These are phyloP conservation scores for Capillidium heterosporum DNA, from an alignment of 371 early-diverging fungal species.

Conservation along the genomic window DNA sequence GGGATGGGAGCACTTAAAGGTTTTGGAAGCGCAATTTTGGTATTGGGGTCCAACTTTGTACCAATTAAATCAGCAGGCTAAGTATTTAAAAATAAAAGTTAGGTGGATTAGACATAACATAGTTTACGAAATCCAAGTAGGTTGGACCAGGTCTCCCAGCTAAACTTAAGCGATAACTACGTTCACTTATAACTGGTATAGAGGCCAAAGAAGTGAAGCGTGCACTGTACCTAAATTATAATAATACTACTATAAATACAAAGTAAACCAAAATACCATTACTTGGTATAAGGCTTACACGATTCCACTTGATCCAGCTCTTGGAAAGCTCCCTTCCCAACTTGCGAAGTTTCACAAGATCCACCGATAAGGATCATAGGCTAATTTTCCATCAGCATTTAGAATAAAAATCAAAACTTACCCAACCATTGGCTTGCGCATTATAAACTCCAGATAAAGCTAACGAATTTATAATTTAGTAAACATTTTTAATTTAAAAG, in stretches of 20 bases:
- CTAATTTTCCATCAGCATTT: slow-evolving; percentile 22
- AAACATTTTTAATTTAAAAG: not conserved
- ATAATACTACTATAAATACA: not conserved
- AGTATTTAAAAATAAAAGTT: not conserved
- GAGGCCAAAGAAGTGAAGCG: slow-evolving; percentile 27
- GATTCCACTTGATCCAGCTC: slow-evolving; percentile 55
- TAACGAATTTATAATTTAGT: not conserved
- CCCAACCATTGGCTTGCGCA: slow-evolving; percentile 28
- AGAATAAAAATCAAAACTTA: slow-evolving; percentile 3
- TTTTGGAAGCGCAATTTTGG: slow-evolving; percentile 6
- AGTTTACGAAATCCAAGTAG: slow-evolving; percentile 37
- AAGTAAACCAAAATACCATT: not conserved
- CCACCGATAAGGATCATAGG: slow-evolving; percentile 33
- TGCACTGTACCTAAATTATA: slow-evolving; percentile 17
- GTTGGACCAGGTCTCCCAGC: slow-evolving; percentile 53
- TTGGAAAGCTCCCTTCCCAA: slow-evolving; percentile 59
- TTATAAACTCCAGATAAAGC: slow-evolving; percentile 50
- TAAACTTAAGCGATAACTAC: slow-evolving; percentile 28
- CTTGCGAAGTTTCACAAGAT: slow-evolving; percentile 22
- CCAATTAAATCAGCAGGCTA: slow-evolving; percentile 50
- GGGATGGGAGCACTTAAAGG: not conserved
- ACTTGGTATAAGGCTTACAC: slow-evolving; percentile 42
- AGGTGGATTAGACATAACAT: not conserved
- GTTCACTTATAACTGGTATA: slow-evolving; percentile 33
- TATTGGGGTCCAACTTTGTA: slow-evolving; percentile 8